Conservation (phyloP, 75 land plant species). For the Azolla pinnata region DNA sequence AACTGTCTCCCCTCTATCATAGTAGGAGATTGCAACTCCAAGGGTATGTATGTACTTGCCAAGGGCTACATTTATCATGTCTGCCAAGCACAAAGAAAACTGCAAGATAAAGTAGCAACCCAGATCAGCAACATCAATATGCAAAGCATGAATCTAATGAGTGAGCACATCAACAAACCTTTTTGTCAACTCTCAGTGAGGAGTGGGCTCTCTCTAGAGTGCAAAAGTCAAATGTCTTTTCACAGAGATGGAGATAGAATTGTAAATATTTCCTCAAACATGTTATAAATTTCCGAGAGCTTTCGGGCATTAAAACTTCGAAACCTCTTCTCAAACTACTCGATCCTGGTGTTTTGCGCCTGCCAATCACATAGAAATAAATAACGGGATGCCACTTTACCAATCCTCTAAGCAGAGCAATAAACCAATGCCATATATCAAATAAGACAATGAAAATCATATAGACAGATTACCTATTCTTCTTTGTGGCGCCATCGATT, state of each 20-base stretch:
- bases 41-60: slow-evolving; percentile 66
- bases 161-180: too few species aligned
- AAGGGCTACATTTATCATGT: slow-evolving; percentile 78
- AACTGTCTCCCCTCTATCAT: slow-evolving; percentile 20
- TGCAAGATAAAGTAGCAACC: slow-evolving; percentile 27
- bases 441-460: neutral
- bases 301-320: slow-evolving; percentile 88
- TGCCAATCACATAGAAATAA: too few species aligned
- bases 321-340: slow-evolving; percentile 42
- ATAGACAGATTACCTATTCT: slow-evolving; percentile 44
- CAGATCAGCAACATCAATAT: too few species aligned
- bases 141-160: too few species aligned
- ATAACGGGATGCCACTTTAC: too few species aligned
- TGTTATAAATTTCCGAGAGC: slow-evolving; percentile 94
- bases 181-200: slow-evolving; percentile 71
- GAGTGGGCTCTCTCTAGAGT: slow-evolving; percentile 86
- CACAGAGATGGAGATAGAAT: slow-evolving; percentile 70
- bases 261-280: slow-evolving; percentile 83
- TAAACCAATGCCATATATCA: neutral
- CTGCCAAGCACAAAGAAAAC: slow-evolving; percentile 91
- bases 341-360: slow-evolving; percentile 56
- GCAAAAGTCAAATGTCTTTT: slow-evolving; percentile 60
- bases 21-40: slow-evolving; percentile 43
- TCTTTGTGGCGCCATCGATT: slow-evolving; percentile 70
- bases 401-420: too few species aligned